Evolutionary conservation across 352 stramenopile species (phyloP).

Genomic region (Sclerospora graminicola): DNA sequence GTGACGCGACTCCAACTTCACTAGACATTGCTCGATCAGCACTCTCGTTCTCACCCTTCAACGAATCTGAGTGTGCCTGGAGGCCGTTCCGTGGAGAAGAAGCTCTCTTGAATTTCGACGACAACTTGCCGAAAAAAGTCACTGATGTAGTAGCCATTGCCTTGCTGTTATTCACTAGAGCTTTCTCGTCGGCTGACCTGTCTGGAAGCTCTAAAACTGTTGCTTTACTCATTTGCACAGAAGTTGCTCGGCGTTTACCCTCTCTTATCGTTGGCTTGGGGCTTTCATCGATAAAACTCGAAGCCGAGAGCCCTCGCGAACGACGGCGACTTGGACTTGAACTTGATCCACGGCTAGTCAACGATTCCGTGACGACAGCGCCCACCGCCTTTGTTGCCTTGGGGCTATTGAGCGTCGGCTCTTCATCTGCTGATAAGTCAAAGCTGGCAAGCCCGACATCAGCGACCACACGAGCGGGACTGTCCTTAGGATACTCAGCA

Average conservation of each 20-base stretch:
- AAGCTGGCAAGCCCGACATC: conserved; percentile 53
- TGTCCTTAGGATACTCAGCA: conserved; percentile 22
- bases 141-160: conserved; percentile 32
- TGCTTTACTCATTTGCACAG: conserved; percentile 22
- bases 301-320: conserved; percentile 23
- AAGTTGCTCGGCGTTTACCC: conserved; percentile 25
- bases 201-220: conserved; percentile 13
- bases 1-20: conserved; percentile 17
- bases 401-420: conserved; percentile 7
- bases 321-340: conserved; percentile 16
- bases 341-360: conserved; percentile 11
- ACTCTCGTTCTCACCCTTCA: conserved; percentile 16
- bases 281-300: conserved; percentile 19
- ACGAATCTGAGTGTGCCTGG: conserved; percentile 1
- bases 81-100: conserved; percentile 33
- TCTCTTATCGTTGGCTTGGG: conserved; percentile 16
- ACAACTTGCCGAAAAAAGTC: conserved; percentile 82
- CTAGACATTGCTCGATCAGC: conserved; percentile 5
- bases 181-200: conserved; percentile 28
- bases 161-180: conserved; percentile 11
- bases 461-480: conserved; percentile 22
- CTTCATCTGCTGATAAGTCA: conserved; percentile 32
- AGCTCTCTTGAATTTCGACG: conserved; percentile 67
- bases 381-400: neutral
- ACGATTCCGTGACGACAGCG: conserved; percentile 1